phyloP scores from a whole-genome alignment of 805 yeast species.

The Wickerhamiella parazyma region DNA sequence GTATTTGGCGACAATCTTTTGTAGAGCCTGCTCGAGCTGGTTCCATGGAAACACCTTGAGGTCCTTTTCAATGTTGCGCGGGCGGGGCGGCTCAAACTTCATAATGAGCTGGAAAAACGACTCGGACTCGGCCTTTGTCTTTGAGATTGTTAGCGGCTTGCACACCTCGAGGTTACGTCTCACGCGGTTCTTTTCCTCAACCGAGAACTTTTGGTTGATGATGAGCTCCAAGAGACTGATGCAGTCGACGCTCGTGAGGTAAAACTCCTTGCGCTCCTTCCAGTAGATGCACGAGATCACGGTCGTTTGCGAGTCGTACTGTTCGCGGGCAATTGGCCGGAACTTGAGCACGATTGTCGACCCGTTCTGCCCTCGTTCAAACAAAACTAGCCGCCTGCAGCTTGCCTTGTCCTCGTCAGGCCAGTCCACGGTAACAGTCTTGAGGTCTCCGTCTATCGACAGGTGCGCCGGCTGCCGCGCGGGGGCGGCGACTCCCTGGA shows the following conservation, averaged over 20 bases:
- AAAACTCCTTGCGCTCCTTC: conserved; percentile 35
- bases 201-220: conserved; percentile 40
- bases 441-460: conserved; percentile 20
- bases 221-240: conserved; percentile 43
- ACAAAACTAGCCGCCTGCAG: conserved; percentile 36
- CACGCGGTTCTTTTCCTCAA: conserved; percentile 58
- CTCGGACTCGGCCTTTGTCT: conserved; percentile 29
- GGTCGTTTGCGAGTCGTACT: conserved; percentile 30
- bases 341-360: conserved; percentile 29
- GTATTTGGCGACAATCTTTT: conserved; percentile 47
- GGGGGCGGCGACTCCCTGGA: neutral
- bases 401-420: conserved; percentile 28
- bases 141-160: conserved; percentile 46
- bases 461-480: conserved; percentile 11
- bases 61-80: conserved; percentile 58
- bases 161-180: conserved; percentile 52
- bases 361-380: conserved; percentile 29
- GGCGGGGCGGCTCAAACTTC: conserved; percentile 50
- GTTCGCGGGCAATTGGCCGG: conserved; percentile 26
- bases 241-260: conserved; percentile 53
- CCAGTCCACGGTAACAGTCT: conserved; percentile 34
- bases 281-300: conserved; percentile 49
- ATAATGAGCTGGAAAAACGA: conserved; percentile 37
- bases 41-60: conserved; percentile 54
- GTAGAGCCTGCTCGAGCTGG: conserved; percentile 38